Base-by-base conservation (phyloP, 306 rosid genomes). In the Vicia villosa region DNA sequence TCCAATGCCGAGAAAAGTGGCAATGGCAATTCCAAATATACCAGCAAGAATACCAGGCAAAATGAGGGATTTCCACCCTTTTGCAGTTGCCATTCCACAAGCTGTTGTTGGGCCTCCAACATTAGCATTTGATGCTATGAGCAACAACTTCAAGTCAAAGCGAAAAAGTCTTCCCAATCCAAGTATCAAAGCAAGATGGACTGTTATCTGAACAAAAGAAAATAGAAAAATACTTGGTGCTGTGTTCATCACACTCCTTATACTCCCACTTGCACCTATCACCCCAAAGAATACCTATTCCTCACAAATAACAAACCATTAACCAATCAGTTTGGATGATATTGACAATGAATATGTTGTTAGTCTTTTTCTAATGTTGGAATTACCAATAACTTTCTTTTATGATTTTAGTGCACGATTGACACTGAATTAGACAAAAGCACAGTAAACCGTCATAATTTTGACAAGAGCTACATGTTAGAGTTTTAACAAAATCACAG, bases 21-120 rank as follows among this genome's bases (percentile, higher is more conserved):
- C 96, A 3, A 90, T 82, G 52, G 85, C 76, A 41, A 84, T 82
- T 22, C 93, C 93, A 43, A 90, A 84, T 61, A 87, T 85, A 73
- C 96, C 96, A 65, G 86, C 93, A 70, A 87, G 96, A 85, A 89
- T 85, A 46, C 88, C 88, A 41, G 93, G 88, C 56, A 90, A 83
- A 54, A 90, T 54, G 78, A 90, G 80, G 9, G 96, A 90, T 37
- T 54, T 49, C 91, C 96, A 90, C 63, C 86, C 86, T 81, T 82
- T 87, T 47, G 89, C 83, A 5, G 86, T 80, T 57, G 91, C 93
- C 91, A 87, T 85, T 37, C 88, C 91, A 65, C 88, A 82, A 34
- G 96, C 87, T 8, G 92, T 89, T 37, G 90, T 89, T 1, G 90
- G 96, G 74, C 92, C 88, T 67, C 92, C 92, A 28, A 89, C 78